phyloP scores from a whole-genome alignment of 2,329 filamentous ascomycete genomes.

The Phyllosticta citriasiana region DNA sequence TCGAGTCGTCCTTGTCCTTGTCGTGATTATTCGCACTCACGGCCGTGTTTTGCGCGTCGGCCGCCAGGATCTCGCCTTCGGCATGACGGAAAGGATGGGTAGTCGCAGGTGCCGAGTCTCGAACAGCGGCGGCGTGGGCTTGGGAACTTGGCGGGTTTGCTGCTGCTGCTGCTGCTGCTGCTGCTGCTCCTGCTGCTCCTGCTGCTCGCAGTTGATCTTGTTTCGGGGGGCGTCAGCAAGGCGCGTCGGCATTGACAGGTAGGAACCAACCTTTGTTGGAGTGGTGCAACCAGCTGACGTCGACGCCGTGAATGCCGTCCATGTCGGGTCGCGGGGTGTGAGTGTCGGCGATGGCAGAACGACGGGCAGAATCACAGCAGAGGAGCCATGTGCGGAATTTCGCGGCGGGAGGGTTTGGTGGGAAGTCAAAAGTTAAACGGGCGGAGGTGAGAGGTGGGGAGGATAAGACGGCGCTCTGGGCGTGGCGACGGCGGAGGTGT shows the following conservation, averaged over 20 bases:
- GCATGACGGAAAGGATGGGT: neutral
- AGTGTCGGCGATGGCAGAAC: neutral
- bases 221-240: neutral
- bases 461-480: neutral
- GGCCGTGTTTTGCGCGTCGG: neutral
- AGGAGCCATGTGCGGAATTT: neutral
- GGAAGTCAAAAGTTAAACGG: neutral
- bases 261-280: slow-evolving; percentile 63
- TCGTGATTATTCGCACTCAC: neutral
- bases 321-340: slow-evolving; percentile 34
- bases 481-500: neutral
- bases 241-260: neutral
- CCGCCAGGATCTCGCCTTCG: neutral
- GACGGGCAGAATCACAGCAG: neutral
- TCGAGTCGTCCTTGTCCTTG: neutral
- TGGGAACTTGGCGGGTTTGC: neutral
- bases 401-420: neutral
- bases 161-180: neutral
- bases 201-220: neutral
- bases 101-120: neutral
- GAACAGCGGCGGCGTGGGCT: neutral
- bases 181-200: neutral
- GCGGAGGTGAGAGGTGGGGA: neutral
- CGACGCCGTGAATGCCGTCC: slow-evolving; percentile 73
- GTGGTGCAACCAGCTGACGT: slow-evolving; percentile 87